These are phyloP conservation scores for Populus tomentosa DNA, from an alignment of 441 rosid species.

Conservation along the genomic window DNA sequence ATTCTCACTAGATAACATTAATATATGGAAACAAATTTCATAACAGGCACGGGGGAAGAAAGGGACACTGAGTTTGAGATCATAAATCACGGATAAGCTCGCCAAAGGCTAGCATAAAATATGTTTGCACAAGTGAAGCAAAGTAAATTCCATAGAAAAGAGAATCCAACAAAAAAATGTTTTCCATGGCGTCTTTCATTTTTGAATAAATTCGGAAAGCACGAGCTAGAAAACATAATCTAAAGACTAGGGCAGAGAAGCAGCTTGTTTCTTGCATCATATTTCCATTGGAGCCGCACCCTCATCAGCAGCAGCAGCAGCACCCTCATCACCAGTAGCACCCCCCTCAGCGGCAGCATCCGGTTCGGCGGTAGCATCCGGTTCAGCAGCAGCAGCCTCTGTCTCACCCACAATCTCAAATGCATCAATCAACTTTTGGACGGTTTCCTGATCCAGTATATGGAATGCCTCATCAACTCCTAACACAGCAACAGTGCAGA, in stretches of 20 bases:
- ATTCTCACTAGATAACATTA: too few species aligned
- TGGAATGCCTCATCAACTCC: slow-evolving; percentile 76
- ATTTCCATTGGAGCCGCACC: slow-evolving; percentile 79
- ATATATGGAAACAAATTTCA: too few species aligned
- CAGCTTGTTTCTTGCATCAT: slow-evolving; percentile 29
- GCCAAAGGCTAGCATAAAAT: slow-evolving; percentile 12
- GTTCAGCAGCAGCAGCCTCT: slow-evolving; percentile 47
- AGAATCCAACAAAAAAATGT: slow-evolving; percentile 24
- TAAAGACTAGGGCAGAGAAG: slow-evolving; percentile 8
- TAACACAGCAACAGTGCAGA: slow-evolving; percentile 73
- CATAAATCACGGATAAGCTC: slow-evolving; percentile 1
- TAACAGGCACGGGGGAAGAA: too few species aligned
- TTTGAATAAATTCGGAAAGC: slow-evolving; percentile 22
- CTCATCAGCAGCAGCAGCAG: slow-evolving; percentile 30
- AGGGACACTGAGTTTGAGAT: background rate
- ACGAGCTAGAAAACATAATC: slow-evolving; percentile 24
- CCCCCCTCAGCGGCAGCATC: slow-evolving; percentile 38
- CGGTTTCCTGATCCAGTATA: slow-evolving; percentile 64
- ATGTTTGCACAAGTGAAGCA: slow-evolving; percentile 21
- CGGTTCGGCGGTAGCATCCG: slow-evolving; percentile 40
- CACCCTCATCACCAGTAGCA: slow-evolving; percentile 31
- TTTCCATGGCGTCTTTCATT: slow-evolving; percentile 23
- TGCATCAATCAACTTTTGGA: slow-evolving; percentile 69
- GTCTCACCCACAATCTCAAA: slow-evolving; percentile 61
- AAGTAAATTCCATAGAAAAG: slow-evolving; percentile 19